Evolutionary conservation across 2,329 filamentous ascomycete genomes (phyloP).

Genomic region (Chalaropsis ovoidea): DNA sequence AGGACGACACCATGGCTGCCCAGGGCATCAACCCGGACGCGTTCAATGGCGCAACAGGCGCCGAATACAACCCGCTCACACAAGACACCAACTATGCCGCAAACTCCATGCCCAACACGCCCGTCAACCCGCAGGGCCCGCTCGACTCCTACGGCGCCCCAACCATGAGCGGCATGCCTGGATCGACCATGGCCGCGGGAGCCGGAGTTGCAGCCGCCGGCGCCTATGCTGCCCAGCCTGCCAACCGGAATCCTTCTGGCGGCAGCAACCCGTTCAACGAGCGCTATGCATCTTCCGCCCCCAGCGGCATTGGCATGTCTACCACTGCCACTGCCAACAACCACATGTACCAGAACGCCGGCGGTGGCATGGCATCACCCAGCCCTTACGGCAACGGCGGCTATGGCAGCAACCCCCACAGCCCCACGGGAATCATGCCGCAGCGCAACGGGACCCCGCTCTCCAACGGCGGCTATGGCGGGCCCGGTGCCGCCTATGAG

Average conservation of each 20-base stretch:
- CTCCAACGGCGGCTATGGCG: background rate
- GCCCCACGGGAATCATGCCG: background rate
- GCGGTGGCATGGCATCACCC: slow-evolving; percentile 18
- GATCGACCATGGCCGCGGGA: slow-evolving; percentile 24
- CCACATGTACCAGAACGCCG: slow-evolving; percentile 21
- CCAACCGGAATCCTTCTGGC: background rate
- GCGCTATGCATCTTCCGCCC: slow-evolving; percentile 7
- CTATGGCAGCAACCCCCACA: slow-evolving; percentile 1
- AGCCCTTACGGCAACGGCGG: background rate
- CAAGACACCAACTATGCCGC: slow-evolving; percentile 30
- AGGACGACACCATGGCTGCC: slow-evolving; percentile 42
- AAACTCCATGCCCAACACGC: slow-evolving; percentile 22
- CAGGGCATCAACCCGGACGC: slow-evolving; percentile 42
- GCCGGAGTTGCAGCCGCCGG: slow-evolving; percentile 18
- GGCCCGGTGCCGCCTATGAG: background rate
- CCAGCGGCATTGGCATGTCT: slow-evolving; percentile 4
- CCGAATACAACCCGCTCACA: slow-evolving; percentile 34
- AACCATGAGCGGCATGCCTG: slow-evolving; percentile 30
- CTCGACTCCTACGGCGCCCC: slow-evolving; percentile 28
- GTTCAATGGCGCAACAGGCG: slow-evolving; percentile 33
- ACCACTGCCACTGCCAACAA: background rate
- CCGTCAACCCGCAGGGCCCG: slow-evolving; percentile 27
- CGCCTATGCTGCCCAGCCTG: slow-evolving; percentile 1
- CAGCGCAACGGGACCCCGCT: background rate
- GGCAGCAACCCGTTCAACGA: slow-evolving; percentile 17